phyloP scores from a whole-genome alignment of 768 basidiomycete genomes.

The Kwoniella sp. region DNA sequence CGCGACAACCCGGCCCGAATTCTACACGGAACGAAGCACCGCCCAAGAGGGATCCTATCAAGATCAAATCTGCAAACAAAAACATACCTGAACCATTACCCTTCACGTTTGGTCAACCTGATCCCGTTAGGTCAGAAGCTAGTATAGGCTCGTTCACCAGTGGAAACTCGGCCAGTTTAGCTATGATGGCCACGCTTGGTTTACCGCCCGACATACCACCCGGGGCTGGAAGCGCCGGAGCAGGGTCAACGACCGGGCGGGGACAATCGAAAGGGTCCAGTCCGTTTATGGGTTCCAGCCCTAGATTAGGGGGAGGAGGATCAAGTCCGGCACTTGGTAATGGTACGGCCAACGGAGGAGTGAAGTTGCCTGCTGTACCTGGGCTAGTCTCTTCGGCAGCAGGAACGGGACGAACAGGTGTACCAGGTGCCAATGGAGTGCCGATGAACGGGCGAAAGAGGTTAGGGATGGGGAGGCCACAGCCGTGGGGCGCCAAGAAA shows the following conservation, averaged over 20 bases:
- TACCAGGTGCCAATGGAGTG: not conserved
- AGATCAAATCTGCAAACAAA: slow-evolving; percentile 30
- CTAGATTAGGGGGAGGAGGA: slow-evolving; percentile 12
- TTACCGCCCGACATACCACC: slow-evolving; percentile 29
- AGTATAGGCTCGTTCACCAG: slow-evolving; percentile 38
- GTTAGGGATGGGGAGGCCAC: slow-evolving; percentile 47
- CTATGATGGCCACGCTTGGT: slow-evolving; percentile 50
- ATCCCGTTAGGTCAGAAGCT: slow-evolving; percentile 15
- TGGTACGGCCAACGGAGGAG: not conserved
- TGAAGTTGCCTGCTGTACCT: slow-evolving; percentile 15
- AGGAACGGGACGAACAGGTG: slow-evolving; percentile 8
- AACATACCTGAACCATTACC: slow-evolving; percentile 38
- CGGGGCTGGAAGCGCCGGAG: not conserved
- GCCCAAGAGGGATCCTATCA: slow-evolving; percentile 17
- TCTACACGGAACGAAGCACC: slow-evolving; percentile 15
- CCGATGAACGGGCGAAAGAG: slow-evolving; percentile 34
- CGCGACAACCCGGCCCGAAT: slow-evolving; percentile 15
- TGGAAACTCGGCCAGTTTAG: slow-evolving; percentile 32
- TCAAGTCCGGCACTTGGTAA: slow-evolving; percentile 4
- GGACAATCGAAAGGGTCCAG: not conserved
- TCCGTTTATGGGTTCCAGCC: slow-evolving; percentile 15
- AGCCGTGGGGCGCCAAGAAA: slow-evolving; percentile 46
- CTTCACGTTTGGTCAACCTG: slow-evolving; percentile 39
- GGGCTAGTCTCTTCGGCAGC: not conserved
- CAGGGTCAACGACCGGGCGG: not conserved